These are phyloP conservation scores for Leccinum sublutescens DNA, from an alignment of 768 basidiomycete genomes.

Conservation along the genomic window DNA sequence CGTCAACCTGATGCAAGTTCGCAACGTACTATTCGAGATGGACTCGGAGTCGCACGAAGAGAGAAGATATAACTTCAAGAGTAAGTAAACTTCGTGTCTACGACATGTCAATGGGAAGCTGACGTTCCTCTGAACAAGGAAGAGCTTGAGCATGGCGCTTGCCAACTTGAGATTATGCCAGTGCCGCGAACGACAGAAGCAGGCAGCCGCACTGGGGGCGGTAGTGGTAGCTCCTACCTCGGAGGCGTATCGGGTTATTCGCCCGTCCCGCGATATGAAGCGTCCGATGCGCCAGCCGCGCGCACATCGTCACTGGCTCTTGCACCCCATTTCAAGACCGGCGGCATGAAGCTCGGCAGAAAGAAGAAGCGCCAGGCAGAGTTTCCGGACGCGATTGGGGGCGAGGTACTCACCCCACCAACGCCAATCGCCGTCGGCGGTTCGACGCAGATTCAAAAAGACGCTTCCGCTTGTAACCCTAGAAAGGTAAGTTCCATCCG, in stretches of 20 bases:
- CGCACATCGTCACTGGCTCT: constrained; percentile 47
- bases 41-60: constrained; percentile 74
- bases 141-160: constrained; percentile 95
- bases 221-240: constrained; percentile 51
- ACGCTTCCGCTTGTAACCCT: constrained; percentile 70
- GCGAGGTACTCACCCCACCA: constrained; percentile 59
- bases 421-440: constrained; percentile 49
- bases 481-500: constrained; percentile 55
- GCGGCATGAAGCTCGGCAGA: constrained; percentile 94
- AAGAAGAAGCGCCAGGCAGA: constrained; percentile 92
- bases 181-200: constrained; percentile 87
- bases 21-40: constrained; percentile 74
- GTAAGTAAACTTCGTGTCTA: constrained; percentile 41
- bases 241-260: constrained; percentile 71
- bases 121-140: constrained; percentile 73
- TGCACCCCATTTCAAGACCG: constrained; percentile 83
- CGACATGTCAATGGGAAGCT: too few species aligned
- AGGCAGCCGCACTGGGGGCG: constrained; percentile 50
- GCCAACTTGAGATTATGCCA: constrained; percentile 95
- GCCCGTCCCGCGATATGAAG: constrained; percentile 68
- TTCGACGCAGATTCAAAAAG: constrained; percentile 36
- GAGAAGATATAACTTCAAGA: constrained; percentile 91
- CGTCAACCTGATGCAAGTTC: constrained; percentile 75
- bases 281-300: constrained; percentile 49
- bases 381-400: constrained; percentile 82